Percentiles rank a stretch among this genome's conserved stretches.
These are phyloP conservation scores for Blumeria graminis DNA, from an alignment of 2,329 filamentous ascomycete species.

Conservation along the genomic window DNA sequence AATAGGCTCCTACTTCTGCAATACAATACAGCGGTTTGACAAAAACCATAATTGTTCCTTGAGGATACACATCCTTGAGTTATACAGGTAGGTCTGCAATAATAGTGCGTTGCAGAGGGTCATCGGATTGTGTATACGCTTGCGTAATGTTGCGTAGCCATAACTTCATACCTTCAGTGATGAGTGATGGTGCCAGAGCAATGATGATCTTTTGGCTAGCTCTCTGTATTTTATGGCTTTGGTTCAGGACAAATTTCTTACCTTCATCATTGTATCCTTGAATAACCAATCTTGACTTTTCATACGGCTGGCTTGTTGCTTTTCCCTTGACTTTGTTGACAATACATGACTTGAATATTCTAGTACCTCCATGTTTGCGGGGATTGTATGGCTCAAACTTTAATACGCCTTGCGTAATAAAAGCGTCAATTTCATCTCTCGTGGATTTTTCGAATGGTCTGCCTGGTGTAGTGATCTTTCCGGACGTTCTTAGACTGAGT, in stretches of 20 bases:
- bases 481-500: not conserved
- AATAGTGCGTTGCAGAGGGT: not conserved
- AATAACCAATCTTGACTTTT: slow-evolving; percentile 1
- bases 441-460: not conserved
- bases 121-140: not conserved
- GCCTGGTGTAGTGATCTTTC: not conserved
- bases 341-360: not conserved
- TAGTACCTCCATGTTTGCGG: not conserved
- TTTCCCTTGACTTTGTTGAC: not conserved
- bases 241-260: slow-evolving; percentile 2
- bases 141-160: not conserved
- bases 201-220: slow-evolving; percentile 2
- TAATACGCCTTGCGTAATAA: not conserved
- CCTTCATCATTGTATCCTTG: slow-evolving; percentile 1
- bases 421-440: not conserved
- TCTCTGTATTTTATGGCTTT: slow-evolving; percentile 3
- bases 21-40: not conserved
- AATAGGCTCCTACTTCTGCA: not conserved
- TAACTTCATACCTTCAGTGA: not conserved
- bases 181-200: not conserved
- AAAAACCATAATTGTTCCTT: not conserved
- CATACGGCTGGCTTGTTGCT: not conserved
- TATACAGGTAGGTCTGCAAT: not conserved
- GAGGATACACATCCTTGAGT: not conserved
- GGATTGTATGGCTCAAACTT: not conserved